These are phyloP conservation scores for Shiraia sp. DNA, from an alignment of 2,329 filamentous ascomycete species.

Conservation along the genomic window DNA sequence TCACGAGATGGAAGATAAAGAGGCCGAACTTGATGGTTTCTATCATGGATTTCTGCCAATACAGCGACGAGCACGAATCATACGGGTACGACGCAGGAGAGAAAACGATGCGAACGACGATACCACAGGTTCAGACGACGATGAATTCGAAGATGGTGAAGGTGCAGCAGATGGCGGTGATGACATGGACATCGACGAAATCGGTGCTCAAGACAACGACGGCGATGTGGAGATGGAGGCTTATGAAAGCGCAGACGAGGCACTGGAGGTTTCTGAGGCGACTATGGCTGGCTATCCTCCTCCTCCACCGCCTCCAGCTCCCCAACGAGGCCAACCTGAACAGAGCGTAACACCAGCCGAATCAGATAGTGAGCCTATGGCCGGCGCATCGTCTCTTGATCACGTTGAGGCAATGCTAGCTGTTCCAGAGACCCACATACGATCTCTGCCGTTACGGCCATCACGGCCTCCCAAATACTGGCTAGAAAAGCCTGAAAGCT, in stretches of 20 bases:
- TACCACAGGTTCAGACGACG: conserved; percentile 47
- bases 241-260: conserved; percentile 60
- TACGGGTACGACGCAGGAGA: conserved; percentile 28
- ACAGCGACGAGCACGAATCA: conserved; percentile 31
- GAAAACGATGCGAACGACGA: conserved; percentile 50
- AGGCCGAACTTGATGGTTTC: conserved; percentile 42
- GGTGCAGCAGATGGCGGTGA: conserved; percentile 41
- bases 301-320: conserved; percentile 55
- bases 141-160: conserved; percentile 54
- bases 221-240: conserved; percentile 56
- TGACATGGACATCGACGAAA: conserved; percentile 54
- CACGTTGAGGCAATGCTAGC: conserved; percentile 68
- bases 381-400: conserved; percentile 61
- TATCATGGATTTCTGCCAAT: conserved; percentile 29
- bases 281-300: conserved; percentile 76
- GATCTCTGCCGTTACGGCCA: conserved; percentile 51
- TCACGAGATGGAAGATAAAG: conserved; percentile 67
- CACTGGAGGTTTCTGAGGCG: conserved; percentile 74
- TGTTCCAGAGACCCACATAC: conserved; percentile 78
- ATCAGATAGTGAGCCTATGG: conserved; percentile 70
- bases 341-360: conserved; percentile 71
- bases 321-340: conserved; percentile 52
- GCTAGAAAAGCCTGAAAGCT: conserved; percentile 77
- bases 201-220: conserved; percentile 52
- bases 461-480: conserved; percentile 79